Base-by-base conservation (phyloP, 306 rosid genomes). In the Gillenia trifoliata region DNA sequence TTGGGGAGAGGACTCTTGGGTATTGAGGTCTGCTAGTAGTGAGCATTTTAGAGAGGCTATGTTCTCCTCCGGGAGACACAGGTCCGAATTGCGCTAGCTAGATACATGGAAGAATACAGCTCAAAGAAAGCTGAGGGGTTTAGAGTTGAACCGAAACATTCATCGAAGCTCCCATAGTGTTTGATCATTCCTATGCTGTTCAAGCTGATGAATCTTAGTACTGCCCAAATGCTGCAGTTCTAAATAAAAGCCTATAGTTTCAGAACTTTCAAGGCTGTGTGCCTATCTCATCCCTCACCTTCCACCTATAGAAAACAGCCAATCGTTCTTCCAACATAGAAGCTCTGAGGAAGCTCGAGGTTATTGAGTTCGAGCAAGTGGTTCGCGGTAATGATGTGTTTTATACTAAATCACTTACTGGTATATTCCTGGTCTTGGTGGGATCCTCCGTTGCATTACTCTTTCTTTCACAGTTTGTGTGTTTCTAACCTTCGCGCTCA, bases 311-410 rank as follows among this genome's bases (percentile, higher is more conserved):
- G 2, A 20, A 33, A 30, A 34, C 64, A 77, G 65, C 25, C 79
- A 64, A 33, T 0, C 1, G 16, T 73, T 77, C 67, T 77, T 79
- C 36, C 66, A 54, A 10, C 26, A 12, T 0, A 6, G 13, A 3
- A 0, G 16, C 8, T 78, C 41, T 20, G 3, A 38, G 1, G 0
- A 20, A 3, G 78, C 78, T 56, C 33, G 0, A 66, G 66, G 71
- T 74, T 0, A 25, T 79, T 16, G 84, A 73, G 41, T 17, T 85
- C 11, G 86, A 79, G 76, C 80, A 82, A 29, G 88, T n/a, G 80
- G 67, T 60, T 85, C 20, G 73, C 79, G 72, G 66, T n/a, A n/a
- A 85, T 50, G 88, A 82, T 77, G 31, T 66, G 20, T 15, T 85
- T 5, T 76, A 82, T 34, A 79, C 88, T 11, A 85, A 82, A 64